Conservation (phyloP, 179 eudicot genomes). For the Gypsophila paniculata region DNA sequence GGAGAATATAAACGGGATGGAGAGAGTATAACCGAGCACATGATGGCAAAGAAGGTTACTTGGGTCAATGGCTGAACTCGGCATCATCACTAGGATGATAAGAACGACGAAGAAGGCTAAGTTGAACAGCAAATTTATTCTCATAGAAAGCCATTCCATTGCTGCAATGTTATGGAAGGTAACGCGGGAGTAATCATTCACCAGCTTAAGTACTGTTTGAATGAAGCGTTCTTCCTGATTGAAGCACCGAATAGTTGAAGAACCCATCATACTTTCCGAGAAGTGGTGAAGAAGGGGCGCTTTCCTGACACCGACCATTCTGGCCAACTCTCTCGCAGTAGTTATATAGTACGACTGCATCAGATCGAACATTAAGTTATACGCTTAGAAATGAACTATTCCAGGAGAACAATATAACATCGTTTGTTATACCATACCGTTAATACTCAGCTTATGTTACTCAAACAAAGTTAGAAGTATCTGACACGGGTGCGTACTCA, state of each 20-base stretch:
- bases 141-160: constrained; percentile 85
- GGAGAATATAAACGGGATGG: background rate
- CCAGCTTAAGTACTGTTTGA: constrained; percentile 37
- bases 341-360: constrained; percentile 70
- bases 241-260: constrained; percentile 71
- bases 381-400: background rate
- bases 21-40: background rate
- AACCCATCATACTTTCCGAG: constrained; percentile 69
- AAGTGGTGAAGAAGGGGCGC: constrained; percentile 83
- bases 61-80: constrained; percentile 69
- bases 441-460: background rate
- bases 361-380: constrained; percentile 4
- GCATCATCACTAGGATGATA: constrained; percentile 63
- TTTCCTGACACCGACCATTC: constrained; percentile 72
- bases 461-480: background rate
- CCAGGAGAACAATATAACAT: background rate
- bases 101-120: constrained; percentile 69
- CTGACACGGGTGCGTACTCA: background rate
- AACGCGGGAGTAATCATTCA: constrained; percentile 72
- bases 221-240: constrained; percentile 62
- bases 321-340: constrained; percentile 75
- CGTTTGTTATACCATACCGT: background rate
- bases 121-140: constrained; percentile 76
- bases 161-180: constrained; percentile 75
- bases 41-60: constrained; percentile 44